Base-by-base conservation (phyloP, 306 rosid genomes). In the Ziziphus jujuba region DNA sequence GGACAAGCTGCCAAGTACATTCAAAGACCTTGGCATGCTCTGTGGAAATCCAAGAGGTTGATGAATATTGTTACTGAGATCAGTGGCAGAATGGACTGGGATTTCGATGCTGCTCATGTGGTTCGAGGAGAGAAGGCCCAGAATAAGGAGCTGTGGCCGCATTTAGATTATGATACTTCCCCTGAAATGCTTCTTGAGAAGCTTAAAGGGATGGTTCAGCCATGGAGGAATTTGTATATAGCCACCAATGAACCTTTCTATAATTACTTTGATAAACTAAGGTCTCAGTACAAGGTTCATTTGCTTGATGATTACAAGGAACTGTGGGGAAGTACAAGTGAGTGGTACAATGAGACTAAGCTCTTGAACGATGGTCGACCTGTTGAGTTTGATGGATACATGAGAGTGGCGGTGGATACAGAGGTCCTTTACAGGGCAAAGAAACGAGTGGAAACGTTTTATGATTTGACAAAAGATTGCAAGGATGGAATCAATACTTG, bases 331-430 rank as follows among this genome's bases (percentile, higher is more conserved):
- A 84, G 80, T 71, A 65, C 87, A 1, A 95, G 97, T 38, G 99
- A 95, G 75, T 95, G 99, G 99, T 87, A 80, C 83, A 95, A 91
- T 47, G 99, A 91, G 77, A 90, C 92, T 0, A 77, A 14, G 7
- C 63, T 71, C 62, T 73, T 95, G 71, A 95, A 90, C 80, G 75
- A 88, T 20, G 95, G 96, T 61, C 78, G 64, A 24, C 92, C 91
- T 5, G 96, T 95, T 44, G 96, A 95, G 81, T 95, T 95, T 79
- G 99, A 95, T 76, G 99, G 96, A 60, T 90, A 88, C 87, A 95
- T 95, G 99, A 95, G 97, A 82, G 99, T 80, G 54, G 99, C 91
- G 2, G 97, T 95, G 67, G 99, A 95, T 75, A 95, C 99, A 0
- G 99, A 95, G 77, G 96, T 95, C 56, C 84, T 95, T 76, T 88